A percentile compares a stretch with the other conserved stretches of the same genome.
Conservation (phyloP, 352 stramenopile species). For the Phytophthora tentaculata region DNA sequence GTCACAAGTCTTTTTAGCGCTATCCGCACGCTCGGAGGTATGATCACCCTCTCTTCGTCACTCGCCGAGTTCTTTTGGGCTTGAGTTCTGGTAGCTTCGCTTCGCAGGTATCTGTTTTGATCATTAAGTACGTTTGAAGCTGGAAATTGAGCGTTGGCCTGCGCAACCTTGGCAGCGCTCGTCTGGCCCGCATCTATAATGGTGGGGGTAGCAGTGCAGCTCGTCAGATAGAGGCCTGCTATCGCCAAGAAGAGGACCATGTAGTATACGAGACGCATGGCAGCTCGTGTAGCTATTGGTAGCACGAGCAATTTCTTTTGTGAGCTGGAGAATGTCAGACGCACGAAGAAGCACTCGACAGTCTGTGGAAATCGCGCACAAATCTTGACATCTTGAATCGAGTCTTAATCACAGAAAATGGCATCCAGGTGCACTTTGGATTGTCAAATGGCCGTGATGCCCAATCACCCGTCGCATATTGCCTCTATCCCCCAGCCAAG, state of each 20-base stretch:
- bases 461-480: too few relatives aligned
- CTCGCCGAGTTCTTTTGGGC: not conserved
- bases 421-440: too few relatives aligned
- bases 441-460: too few relatives aligned
- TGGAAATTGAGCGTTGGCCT: not conserved
- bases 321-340: not conserved
- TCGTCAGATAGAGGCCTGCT: not conserved
- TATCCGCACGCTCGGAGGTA: not conserved
- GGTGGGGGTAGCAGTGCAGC: not conserved
- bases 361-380: not conserved
- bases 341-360: not conserved
- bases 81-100: not conserved
- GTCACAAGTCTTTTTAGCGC: slow-evolving; percentile 10
- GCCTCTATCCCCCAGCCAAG: too few relatives aligned
- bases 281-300: not conserved
- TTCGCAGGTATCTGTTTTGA: slow-evolving; percentile 6
- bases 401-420: too few relatives aligned
- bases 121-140: not conserved
- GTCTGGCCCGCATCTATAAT: not conserved
- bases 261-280: slow-evolving; percentile 6
- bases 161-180: not conserved
- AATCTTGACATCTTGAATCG: too few relatives aligned
- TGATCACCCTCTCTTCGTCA: slow-evolving; percentile 10
- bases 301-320: not conserved
- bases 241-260: not conserved